Conservation (phyloP, 2,329 filamentous ascomycete species). For the Colletotrichum simmondsii region DNA sequence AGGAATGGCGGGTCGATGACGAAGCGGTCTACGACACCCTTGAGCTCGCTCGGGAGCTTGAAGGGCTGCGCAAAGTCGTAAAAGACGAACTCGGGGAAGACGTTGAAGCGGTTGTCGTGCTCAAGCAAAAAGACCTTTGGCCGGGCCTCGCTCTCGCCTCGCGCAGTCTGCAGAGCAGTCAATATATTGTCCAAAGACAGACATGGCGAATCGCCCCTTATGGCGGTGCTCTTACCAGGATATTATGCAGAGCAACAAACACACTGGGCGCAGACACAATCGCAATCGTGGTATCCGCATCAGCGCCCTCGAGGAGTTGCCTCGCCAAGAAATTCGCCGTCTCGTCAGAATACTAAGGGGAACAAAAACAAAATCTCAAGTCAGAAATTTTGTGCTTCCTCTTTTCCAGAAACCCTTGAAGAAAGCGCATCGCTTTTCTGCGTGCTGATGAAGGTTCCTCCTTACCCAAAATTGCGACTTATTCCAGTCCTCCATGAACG, state of each 20-base stretch:
- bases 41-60: conserved; percentile 71
- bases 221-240: conserved; percentile 57
- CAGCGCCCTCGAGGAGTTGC: conserved; percentile 72
- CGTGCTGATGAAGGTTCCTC: no score
- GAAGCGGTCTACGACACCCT: conserved; percentile 73
- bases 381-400: no score
- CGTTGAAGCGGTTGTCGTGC: conserved; percentile 77
- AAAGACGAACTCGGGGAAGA: conserved; percentile 79
- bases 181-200: no score
- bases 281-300: conserved; percentile 68
- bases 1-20: conserved; percentile 85
- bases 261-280: conserved; percentile 81
- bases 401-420: no score
- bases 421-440: no score
- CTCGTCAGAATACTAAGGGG: conserved; percentile 73
- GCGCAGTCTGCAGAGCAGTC: conserved; percentile 5
- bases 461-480: conserved; percentile 84
- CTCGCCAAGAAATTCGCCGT: conserved; percentile 73
- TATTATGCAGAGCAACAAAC: conserved; percentile 80
- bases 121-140: conserved; percentile 77
- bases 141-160: conserved; percentile 44
- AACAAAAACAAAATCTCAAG: no score
- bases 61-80: conserved; percentile 81
- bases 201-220: background rate
- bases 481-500: conserved; percentile 86